A percentile compares a stretch with the other conserved stretches of the same genome.
Evolutionary conservation across 139 green algal genomes (phyloP).

Genomic region (Mychonastes homosphaera): DNA sequence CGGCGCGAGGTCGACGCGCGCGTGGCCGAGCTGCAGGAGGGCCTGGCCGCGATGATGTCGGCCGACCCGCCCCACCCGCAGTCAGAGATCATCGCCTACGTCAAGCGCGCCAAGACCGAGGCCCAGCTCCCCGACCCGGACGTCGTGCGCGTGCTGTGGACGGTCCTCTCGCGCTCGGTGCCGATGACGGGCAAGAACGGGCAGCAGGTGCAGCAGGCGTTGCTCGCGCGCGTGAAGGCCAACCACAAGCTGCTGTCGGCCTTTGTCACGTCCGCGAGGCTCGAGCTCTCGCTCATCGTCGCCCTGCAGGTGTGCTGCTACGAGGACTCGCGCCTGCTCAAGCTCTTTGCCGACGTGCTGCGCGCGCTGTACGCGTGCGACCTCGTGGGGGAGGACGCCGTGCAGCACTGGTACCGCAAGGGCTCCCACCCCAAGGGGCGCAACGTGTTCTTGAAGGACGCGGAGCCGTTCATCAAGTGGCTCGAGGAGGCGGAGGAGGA

Average conservation of each 20-base stretch:
- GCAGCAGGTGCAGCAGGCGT: slow-evolving; percentile 68
- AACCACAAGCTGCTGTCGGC: slow-evolving; percentile 64
- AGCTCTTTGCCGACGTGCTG: slow-evolving; percentile 83
- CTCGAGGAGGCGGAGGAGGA: slow-evolving; percentile 86
- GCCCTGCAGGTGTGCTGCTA: slow-evolving; percentile 80
- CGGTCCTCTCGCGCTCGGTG: slow-evolving; percentile 60
- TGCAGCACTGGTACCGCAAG: slow-evolving; percentile 81
- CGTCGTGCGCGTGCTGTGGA: slow-evolving; percentile 64
- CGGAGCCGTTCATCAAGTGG: slow-evolving; percentile 97
- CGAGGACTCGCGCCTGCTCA: slow-evolving; percentile 86
- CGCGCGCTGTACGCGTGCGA: slow-evolving; percentile 84
- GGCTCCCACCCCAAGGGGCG: slow-evolving; percentile 72
- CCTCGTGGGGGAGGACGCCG: slow-evolving; percentile 83
- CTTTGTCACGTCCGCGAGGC: slow-evolving; percentile 53
- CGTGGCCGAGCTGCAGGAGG: slow-evolving; percentile 55
- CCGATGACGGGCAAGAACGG: slow-evolving; percentile 82
- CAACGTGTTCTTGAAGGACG: slow-evolving; percentile 85
- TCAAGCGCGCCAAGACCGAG: slow-evolving; percentile 65
- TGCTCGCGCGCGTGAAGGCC: slow-evolving; percentile 61
- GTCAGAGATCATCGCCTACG: slow-evolving; percentile 39
- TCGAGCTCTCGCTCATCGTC: slow-evolving; percentile 77
- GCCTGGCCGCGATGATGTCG: slow-evolving; percentile 53
- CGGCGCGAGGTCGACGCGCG: slow-evolving; percentile 67
- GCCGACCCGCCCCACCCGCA: slow-evolving; percentile 36
- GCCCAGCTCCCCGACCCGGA: slow-evolving; percentile 38